Conservation (phyloP, 179 eudicot species). For the Beta lomatogona region DNA sequence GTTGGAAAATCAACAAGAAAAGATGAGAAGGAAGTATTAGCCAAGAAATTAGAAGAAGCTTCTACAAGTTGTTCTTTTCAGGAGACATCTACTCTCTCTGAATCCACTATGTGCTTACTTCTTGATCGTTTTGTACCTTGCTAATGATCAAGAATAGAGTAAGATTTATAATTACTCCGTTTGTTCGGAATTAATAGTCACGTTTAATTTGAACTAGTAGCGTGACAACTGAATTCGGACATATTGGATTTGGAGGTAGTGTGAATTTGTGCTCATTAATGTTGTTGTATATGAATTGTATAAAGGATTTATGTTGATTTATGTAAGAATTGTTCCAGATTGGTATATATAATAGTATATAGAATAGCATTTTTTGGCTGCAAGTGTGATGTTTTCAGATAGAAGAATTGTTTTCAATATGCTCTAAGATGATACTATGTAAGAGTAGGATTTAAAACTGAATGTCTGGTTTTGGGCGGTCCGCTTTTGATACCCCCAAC, state of each 20-base stretch:
- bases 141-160: constrained; percentile 11
- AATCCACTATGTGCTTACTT: constrained; percentile 49
- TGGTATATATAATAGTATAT: neutral
- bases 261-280: neutral
- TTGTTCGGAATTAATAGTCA: too few species aligned
- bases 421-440: neutral
- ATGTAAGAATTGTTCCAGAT: neutral
- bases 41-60: neutral
- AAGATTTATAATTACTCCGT: neutral
- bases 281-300: constrained; percentile 8
- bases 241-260: neutral
- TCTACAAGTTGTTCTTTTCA: neutral
- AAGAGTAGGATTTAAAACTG: too few species aligned
- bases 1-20: neutral
- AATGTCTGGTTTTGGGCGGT: too few species aligned
- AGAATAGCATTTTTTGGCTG: neutral
- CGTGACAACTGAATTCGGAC: too few species aligned
- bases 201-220: too few species aligned
- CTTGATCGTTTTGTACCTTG: constrained; percentile 58
- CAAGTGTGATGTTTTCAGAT: neutral
- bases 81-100: constrained; percentile 31
- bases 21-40: constrained; percentile 3
- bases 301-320: neutral
- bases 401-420: neutral
- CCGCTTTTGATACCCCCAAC: too few species aligned